Base-by-base conservation (phyloP, 306 rosid species). In the Trichosanthes cucumerina region DNA sequence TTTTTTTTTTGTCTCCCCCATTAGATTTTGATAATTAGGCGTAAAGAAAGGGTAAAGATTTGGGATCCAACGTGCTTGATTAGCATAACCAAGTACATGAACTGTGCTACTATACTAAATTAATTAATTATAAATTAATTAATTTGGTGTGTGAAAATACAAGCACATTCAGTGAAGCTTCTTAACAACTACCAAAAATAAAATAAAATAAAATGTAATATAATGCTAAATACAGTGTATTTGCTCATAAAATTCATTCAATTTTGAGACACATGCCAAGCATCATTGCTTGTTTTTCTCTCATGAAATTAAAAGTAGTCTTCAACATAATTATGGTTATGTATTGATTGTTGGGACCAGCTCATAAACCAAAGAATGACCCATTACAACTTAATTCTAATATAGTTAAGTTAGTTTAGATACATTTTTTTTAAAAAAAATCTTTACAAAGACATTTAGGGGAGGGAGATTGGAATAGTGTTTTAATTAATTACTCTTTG, bases 81-180 rank as follows among this genome's bases (percentile, higher is more conserved):
- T 52, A 50, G 58, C 28, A 31, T 7, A 73, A 28, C 63, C 47
- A 74, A 74, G 63, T 74, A 28, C 78, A 74, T 74, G 78, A 52
- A 74, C 63, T 33, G 28, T 19, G 46, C 39, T 53, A 50, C 46
- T 31, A 49, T 54, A 54, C 59, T 19, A 19, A 52, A 72, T 72
- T 44, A 28, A 73, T 28, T 50, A 71, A 72, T 26, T 15, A 72
- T 19, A 19, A 52, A 72, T 72, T 44, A 28, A 46, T n/a, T n/a
- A 16, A 47, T 73, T 73, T 1, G 4, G 16, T 16, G 47, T 31
- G 63, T 74, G 78, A 31, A 52, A 50, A 52, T 3, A 43, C 58
- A 71, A 50, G 18, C 60, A 47, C 60, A 73, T 73, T 73, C 60
- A 47, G 1, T 74, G 78, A 74, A 33, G 41, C 59, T 72, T 72